These are phyloP conservation scores for Eragrostis curvula DNA, from an alignment of 176 grass and related monocot species.

Conservation along the genomic window DNA sequence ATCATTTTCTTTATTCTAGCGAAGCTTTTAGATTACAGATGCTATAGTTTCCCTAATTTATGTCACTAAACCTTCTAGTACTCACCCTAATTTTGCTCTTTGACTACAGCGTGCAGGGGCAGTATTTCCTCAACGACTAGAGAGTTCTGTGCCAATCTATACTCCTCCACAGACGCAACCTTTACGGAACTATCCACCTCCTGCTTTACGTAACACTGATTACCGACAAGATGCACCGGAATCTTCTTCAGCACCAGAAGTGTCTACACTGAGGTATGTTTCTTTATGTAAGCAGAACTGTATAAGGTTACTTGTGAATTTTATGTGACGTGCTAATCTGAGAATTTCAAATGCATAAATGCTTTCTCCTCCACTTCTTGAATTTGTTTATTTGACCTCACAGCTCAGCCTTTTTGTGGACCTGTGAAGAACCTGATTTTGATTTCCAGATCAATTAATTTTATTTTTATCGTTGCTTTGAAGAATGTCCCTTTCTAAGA, in stretches of 20 bases:
- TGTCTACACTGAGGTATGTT: conserved; percentile 71
- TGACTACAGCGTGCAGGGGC: conserved; percentile 76
- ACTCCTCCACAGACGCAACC: conserved; percentile 92
- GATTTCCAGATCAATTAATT: conserved; percentile 23
- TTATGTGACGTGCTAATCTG: not conserved
- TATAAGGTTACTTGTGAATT: conserved; percentile 1
- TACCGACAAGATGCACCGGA: conserved; percentile 66
- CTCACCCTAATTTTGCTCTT: conserved; percentile 29
- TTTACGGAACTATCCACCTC: conserved; percentile 73
- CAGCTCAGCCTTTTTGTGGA: conserved; percentile 11
- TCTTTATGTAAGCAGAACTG: not conserved
- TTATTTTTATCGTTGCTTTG: conserved; percentile 1
- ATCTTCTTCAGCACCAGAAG: conserved; percentile 61
- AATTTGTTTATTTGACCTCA: not conserved
- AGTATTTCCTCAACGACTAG: conserved; percentile 83
- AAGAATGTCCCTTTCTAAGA: not conserved
- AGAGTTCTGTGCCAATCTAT: conserved; percentile 82
- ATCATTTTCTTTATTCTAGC: conserved; percentile 20
- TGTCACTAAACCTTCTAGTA: not conserved
- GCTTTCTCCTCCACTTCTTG: not conserved
- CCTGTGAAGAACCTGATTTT: not conserved
- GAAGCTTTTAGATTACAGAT: conserved; percentile 13
- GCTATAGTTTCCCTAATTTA: conserved; percentile 1
- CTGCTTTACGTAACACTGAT: conserved; percentile 60
- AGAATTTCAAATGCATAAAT: not conserved